Base-by-base conservation (phyloP, 2,329 filamentous ascomycete genomes). In the Leptographium flavum region DNA sequence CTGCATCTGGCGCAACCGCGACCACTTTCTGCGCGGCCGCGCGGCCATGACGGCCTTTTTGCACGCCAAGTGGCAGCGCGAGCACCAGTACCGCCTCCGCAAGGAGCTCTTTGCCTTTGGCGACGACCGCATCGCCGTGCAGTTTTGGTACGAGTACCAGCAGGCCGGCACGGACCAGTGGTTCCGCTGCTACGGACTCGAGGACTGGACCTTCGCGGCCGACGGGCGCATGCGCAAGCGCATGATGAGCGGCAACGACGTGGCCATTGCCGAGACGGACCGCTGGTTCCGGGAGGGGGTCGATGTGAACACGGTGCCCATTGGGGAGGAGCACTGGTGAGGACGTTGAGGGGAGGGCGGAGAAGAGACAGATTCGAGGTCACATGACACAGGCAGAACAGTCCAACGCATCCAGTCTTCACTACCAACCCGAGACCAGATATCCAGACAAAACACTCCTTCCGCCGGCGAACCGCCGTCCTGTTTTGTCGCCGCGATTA, bases 101-200 rank as follows among this genome's bases (percentile, higher is more conserved):
- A 93, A 94, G 60, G 87, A 94, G 58, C 66, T 94, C 1, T 94
- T 93, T 60, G 71, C 83, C 1, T 92, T 87, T 56, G 70, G 65
- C 0, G 79, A 79, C 32, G 69, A 90, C 60, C 39, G 76, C 62
- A 90, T 88, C 51, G 86, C 86, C 1, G 87, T 93, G 21, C 85
- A 94, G 57, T 93, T 92, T 60, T 93, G 86, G 86, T 93, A 90
- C 56, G 82, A 93, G 61, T 88, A 78, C 63, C 44, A 43, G 45
- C 30, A 22, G 5, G 21, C 27, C 21, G 11, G 19, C 17, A 15
- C 40, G 13, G 13, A 27, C 17, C 78, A 85, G 59, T 94, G 86
- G 86, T 88, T 82, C 71, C 71, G 85, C n/a, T 87, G 82, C 38
- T 93, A 93, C 56, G 87, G 87, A 0, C 71, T 93, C 11, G 82